These are phyloP conservation scores for Termitomyces sp. DNA, from an alignment of 768 basidiomycete genomes.

Conservation along the genomic window DNA sequence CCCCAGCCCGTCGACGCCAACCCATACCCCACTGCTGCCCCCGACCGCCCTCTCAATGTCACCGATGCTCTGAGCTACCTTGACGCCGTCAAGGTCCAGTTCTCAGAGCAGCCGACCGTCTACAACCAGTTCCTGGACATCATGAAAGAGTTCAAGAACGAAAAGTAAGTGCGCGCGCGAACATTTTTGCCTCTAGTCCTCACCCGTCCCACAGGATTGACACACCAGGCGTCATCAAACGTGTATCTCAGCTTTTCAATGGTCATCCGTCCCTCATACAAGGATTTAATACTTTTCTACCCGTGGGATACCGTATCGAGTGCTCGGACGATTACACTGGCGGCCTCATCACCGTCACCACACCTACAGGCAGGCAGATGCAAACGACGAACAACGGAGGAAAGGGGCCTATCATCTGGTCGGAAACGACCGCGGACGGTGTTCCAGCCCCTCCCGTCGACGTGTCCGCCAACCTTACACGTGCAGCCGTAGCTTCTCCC, in stretches of 20 bases:
- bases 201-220: conserved; percentile 62
- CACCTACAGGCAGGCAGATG: conserved; percentile 60
- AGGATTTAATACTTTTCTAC: conserved; percentile 98
- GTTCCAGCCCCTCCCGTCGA: conserved; percentile 4
- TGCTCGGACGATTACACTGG: conserved; percentile 63
- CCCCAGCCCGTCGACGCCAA: conserved; percentile 24
- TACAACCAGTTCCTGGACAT: conserved; percentile 94
- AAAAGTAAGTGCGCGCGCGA: conserved; percentile 44
- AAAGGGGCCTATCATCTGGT: conserved; percentile 32
- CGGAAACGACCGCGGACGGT: conserved; percentile 18
- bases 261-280: conserved; percentile 90
- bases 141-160: conserved; percentile 99
- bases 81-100: conserved; percentile 89
- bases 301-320: conserved; percentile 91
- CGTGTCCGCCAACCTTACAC: neutral
- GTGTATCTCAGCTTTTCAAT: conserved; percentile 89
- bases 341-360: conserved; percentile 71
- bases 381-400: conserved; percentile 49
- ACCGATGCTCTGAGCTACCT: conserved; percentile 91
- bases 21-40: conserved; percentile 20
- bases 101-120: conserved; percentile 88
- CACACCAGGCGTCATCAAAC: conserved; percentile 94
- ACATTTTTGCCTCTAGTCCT: neutral
- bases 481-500: conserved; percentile 22
- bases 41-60: conserved; percentile 77